Evolutionary conservation across 257 asterid genomes (phyloP).

Genomic region (Nicotiana tabacum): DNA sequence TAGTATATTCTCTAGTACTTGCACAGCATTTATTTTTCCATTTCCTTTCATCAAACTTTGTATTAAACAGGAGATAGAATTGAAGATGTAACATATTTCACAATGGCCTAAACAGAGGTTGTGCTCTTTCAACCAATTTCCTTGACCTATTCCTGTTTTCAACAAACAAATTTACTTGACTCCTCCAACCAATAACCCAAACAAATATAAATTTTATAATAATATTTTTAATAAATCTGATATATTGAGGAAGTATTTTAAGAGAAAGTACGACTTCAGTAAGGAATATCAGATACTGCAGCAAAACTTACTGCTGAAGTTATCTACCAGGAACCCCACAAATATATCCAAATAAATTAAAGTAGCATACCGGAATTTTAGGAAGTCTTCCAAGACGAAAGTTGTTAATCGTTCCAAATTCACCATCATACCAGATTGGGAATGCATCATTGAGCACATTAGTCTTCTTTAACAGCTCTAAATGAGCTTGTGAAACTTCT

Average conservation of each 20-base stretch:
- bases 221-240: neutral
- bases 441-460: slow-evolving; percentile 95
- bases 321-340: neutral
- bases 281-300: neutral
- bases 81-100: neutral
- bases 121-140: neutral
- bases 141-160: neutral
- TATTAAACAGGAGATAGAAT: neutral
- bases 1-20: slow-evolving; percentile 1
- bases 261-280: neutral
- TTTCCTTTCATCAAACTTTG: neutral
- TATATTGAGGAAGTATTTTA: neutral
- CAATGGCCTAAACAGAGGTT: neutral
- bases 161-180: neutral
- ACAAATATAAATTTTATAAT: neutral
- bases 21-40: neutral
- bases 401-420: slow-evolving; percentile 93
- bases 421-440: slow-evolving; percentile 92
- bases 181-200: neutral
- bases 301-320: neutral
- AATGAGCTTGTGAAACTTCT: slow-evolving; percentile 97
- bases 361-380: slow-evolving; percentile 59
- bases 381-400: slow-evolving; percentile 99
- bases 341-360: neutral
- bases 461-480: slow-evolving; percentile 76